Evolutionary conservation across 345 rosid genomes (phyloP), one percentile per base, ranked within the genome.

Genomic region (Draba incana): DNA sequence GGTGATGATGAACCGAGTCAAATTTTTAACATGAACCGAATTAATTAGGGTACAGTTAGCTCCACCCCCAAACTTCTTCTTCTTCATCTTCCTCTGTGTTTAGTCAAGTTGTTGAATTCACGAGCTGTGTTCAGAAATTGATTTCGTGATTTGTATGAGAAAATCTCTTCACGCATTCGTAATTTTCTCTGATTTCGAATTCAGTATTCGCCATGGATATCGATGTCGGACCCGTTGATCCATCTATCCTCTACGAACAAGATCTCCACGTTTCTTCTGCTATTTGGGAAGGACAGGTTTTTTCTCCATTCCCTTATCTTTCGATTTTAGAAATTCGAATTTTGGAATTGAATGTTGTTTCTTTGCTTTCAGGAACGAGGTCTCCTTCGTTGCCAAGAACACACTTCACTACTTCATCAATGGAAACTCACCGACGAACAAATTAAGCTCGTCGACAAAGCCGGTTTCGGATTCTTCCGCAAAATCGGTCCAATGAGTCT

Each of bases 351-450:
- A 37, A 37, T 42, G 7, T 28, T 9, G 7, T 3, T 23, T 6
- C 3, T 46, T n/a, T 25, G 12, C 1, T n/a, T 38, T 44, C 14
- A 88, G 88, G 89, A 88, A 66, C 84, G 92, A 24, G 92, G 88
- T 24, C 82, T 85, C 3, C 88, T 86, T 58, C 83, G 96, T 74
- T 88, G 92, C 54, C 96, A 86, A 49, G 90, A 88, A 69, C 96
- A 88, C 71, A 86, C 92, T 16, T 86, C 92, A 2, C 74, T 84
- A 45, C 76, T 86, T 41, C 88, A 83, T 33, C 86, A 86, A 48
- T 86, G 92, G 96, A 84, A 68, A 56, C 85, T 88, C 43, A 86
- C 77, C 0, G 60, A 77, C 6, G 72, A 63, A 76, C 96, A 86
- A 56, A 78, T 79, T 5, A 84, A 84, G 71, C 80, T 83, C 66